Conservation (phyloP, 1,284 basidiomycete genomes). For the Ceratobasidium sp. region DNA sequence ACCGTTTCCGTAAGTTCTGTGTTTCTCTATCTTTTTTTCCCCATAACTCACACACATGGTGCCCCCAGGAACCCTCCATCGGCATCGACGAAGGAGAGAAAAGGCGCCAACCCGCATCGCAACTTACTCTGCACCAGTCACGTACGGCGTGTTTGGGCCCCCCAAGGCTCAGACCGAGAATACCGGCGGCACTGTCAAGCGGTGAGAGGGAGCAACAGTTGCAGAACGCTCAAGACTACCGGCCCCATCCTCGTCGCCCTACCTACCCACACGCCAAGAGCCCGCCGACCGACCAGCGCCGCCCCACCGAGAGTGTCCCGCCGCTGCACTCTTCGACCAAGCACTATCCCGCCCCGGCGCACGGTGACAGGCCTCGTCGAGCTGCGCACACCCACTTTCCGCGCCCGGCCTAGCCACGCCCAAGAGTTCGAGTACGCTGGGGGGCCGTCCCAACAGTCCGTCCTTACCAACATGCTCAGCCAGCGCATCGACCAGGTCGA, state of each 20-base stretch:
- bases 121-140: too few species aligned
- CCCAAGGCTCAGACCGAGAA: too few species aligned
- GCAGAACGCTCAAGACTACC: too few species aligned
- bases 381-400: conserved; percentile 28
- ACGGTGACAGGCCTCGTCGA: conserved; percentile 23
- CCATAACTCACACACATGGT: too few species aligned
- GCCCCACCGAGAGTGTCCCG: not conserved
- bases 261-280: not conserved
- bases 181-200: too few species aligned
- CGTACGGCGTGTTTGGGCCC: too few species aligned
- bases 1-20: too few species aligned
- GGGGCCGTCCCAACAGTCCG: conserved; percentile 24
- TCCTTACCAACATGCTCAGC: conserved; percentile 43
- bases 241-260: not conserved
- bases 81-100: too few species aligned
- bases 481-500: conserved; percentile 45
- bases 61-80: too few species aligned
- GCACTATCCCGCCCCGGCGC: conserved; percentile 28
- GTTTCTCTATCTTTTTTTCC: too few species aligned
- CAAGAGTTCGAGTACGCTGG: conserved; percentile 17
- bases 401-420: conserved; percentile 13
- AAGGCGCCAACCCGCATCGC: too few species aligned
- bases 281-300: not conserved
- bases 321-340: conserved; percentile 24
- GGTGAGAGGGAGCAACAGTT: too few species aligned